phyloP scores from a whole-genome alignment of 2,329 filamentous ascomycete species.

The Chaetomiaceae sp. region DNA sequence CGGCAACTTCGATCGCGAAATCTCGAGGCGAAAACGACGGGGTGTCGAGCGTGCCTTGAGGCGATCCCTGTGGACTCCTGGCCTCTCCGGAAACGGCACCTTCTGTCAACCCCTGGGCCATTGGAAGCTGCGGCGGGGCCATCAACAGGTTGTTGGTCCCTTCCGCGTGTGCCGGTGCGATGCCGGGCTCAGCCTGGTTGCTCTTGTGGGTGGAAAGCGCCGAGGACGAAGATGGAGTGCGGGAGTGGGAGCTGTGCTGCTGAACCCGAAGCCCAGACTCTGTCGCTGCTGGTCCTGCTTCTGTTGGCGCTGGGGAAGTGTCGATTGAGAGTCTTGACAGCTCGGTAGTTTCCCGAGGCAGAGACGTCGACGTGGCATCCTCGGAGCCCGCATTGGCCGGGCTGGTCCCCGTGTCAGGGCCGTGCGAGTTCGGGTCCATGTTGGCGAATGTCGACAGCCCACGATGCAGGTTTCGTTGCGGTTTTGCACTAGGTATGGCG shows the following conservation, averaged over 20 bases:
- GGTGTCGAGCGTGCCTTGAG: background rate
- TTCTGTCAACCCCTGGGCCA: constrained; percentile 27
- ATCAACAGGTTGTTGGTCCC: constrained; percentile 61
- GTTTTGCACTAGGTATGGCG: background rate
- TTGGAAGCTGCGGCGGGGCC: constrained; percentile 47
- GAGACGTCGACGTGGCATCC: background rate
- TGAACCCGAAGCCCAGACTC: background rate
- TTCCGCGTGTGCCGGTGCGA: constrained; percentile 53
- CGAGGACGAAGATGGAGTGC: constrained; percentile 39
- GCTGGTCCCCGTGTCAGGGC: background rate
- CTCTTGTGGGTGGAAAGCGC: constrained; percentile 46
- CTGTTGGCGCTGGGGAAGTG: background rate
- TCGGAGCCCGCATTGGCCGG: background rate
- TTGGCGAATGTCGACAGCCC: background rate
- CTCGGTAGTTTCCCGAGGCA: background rate
- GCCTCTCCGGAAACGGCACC: constrained; percentile 34
- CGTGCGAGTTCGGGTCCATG: background rate
- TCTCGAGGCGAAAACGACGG: constrained; percentile 18
- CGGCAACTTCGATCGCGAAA: constrained; percentile 32
- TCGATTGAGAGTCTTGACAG: background rate
- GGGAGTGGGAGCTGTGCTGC: constrained; percentile 26
- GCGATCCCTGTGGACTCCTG: constrained; percentile 3
- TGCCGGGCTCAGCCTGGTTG: constrained; percentile 56
- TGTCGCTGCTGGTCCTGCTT: background rate
- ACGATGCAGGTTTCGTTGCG: background rate